A percentile compares a stretch with the other conserved stretches of the same genome.
Evolutionary conservation across 1,284 basidiomycete species (phyloP).

Genomic region (Kwoniella shivajii): DNA sequence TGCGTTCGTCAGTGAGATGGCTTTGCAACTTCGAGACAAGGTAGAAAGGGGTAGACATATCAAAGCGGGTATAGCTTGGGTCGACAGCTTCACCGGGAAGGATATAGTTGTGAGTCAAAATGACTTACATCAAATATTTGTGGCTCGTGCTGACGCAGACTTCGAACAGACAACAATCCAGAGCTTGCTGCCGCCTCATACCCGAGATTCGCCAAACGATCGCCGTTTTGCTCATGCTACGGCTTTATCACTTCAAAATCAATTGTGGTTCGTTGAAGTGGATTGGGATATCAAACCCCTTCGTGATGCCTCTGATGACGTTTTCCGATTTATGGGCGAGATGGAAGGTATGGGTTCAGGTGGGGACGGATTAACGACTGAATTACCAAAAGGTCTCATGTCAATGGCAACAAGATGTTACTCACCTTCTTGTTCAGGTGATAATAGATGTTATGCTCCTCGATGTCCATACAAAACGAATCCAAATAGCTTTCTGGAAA

Average conservation of each 20-base stretch:
- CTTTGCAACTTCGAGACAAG: conserved; percentile 81
- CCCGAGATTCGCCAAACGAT: conserved; percentile 69
- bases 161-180: conserved; percentile 72
- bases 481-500: conserved; percentile 37
- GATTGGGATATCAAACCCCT: conserved; percentile 87
- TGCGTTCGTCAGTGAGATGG: conserved; percentile 81
- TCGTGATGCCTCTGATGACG: conserved; percentile 88
- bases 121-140: background rate
- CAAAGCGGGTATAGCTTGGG: conserved; percentile 85
- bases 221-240: conserved; percentile 80
- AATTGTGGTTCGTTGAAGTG: conserved; percentile 95
- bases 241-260: conserved; percentile 83
- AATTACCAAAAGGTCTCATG: conserved; percentile 68
- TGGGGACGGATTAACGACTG: conserved; percentile 63
- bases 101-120: conserved; percentile 77
- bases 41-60: conserved; percentile 83
- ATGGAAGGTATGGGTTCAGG: conserved; percentile 66
- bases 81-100: conserved; percentile 83
- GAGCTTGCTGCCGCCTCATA: conserved; percentile 71
- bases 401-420: conserved; percentile 73
- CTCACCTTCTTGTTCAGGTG: conserved; percentile 52
- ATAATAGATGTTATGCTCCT: conserved; percentile 60
- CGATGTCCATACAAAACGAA: conserved; percentile 69
- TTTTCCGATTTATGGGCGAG: conserved; percentile 94
- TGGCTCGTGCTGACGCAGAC: background rate